Percentiles rank a stretch among this genome's conserved stretches.
These are phyloP conservation scores for Salix viminalis DNA, from an alignment of 345 rosid species.

Conservation along the genomic window DNA sequence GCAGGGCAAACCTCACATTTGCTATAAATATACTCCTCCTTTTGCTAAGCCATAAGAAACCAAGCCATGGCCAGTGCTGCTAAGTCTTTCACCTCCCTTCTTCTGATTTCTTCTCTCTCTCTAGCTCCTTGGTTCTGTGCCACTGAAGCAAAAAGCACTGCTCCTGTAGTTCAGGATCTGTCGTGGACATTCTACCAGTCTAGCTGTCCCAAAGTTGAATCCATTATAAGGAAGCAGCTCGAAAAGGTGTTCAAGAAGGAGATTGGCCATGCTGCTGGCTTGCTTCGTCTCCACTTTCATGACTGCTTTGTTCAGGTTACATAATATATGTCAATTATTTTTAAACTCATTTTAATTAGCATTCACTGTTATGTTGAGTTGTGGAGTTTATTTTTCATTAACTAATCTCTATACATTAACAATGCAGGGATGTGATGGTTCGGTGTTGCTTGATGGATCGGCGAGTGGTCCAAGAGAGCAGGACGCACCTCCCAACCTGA, in stretches of 20 bases:
- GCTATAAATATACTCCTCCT: background rate
- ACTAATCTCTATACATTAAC: background rate
- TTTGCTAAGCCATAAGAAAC: background rate
- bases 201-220: conserved; percentile 60
- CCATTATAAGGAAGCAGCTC: conserved; percentile 41
- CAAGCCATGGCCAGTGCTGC: background rate
- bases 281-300: conserved; percentile 86
- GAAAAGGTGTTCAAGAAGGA: conserved; percentile 57
- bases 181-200: conserved; percentile 63
- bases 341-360: too few species aligned
- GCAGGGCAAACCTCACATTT: background rate
- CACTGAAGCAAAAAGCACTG: conserved; percentile 1
- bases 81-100: too few species aligned
- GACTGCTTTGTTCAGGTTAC: conserved; percentile 92
- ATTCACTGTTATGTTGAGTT: background rate
- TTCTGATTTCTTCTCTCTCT: background rate
- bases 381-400: background rate
- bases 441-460: conserved; percentile 77
- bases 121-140: conserved; percentile 7
- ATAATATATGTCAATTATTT: background rate
- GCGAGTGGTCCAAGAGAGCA: conserved; percentile 83
- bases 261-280: too few species aligned
- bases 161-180: conserved; percentile 49
- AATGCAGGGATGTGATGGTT: conserved; percentile 78
- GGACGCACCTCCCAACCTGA: conserved; percentile 56